phyloP scores from a whole-genome alignment of 148 eudicot genomes.

The Rhododendron vialii region DNA sequence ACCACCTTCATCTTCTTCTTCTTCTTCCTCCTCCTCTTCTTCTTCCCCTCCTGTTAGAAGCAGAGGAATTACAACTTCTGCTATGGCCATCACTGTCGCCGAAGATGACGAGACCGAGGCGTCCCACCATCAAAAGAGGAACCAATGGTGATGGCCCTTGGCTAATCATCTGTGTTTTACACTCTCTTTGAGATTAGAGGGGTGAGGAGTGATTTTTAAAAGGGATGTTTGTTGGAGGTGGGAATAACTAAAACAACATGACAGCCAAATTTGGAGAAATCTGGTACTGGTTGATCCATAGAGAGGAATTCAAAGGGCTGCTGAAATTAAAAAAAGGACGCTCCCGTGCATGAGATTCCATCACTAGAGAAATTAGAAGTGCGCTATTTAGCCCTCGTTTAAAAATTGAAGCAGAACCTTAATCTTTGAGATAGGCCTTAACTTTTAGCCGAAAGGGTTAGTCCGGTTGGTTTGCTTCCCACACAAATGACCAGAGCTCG shows the following conservation, averaged over 20 bases:
- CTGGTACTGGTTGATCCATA: constrained; percentile 1
- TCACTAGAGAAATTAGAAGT: background rate
- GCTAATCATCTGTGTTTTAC: constrained; percentile 16
- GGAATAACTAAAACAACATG: background rate
- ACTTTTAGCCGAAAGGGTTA: too few species aligned
- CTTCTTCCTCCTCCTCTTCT: too few species aligned
- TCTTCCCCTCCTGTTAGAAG: background rate
- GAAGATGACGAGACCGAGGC: constrained; percentile 11
- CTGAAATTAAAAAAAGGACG: background rate
- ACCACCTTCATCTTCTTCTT: too few species aligned
- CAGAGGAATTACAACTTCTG: background rate
- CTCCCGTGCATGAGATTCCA: background rate
- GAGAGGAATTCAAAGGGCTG: background rate
- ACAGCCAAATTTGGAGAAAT: background rate
- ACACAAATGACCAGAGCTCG: too few species aligned
- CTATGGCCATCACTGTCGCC: constrained; percentile 1
- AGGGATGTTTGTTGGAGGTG: constrained; percentile 9
- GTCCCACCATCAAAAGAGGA: constrained; percentile 24
- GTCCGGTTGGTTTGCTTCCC: too few species aligned
- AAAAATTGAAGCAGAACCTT: background rate
- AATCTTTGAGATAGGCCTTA: background rate
- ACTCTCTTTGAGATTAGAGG: background rate
- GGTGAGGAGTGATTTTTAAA: background rate
- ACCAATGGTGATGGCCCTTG: constrained; percentile 32
- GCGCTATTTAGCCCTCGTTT: background rate